Conservation (phyloP, 306 rosid genomes). For the Lathyrus sativus region DNA sequence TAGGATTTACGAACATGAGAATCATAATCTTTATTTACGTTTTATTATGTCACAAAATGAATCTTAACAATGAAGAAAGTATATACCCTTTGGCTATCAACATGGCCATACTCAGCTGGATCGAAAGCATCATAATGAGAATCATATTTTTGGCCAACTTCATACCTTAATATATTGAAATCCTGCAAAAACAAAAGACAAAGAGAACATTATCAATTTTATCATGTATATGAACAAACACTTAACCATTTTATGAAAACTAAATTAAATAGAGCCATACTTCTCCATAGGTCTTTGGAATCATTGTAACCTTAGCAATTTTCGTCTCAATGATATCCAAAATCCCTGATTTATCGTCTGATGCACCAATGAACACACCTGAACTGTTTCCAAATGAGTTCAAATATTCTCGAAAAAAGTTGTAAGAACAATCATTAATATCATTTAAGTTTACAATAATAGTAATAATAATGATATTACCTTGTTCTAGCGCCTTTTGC, state of each 20-base stretch:
- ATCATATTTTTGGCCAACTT: slow-evolving; percentile 65
- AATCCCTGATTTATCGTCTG: slow-evolving; percentile 56
- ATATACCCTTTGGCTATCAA: slow-evolving; percentile 63
- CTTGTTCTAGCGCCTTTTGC: slow-evolving; percentile 67
- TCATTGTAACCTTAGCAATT: slow-evolving; percentile 61
- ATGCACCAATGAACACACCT: slow-evolving; percentile 58
- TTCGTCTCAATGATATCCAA: slow-evolving; percentile 56
- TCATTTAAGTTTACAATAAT: too few species aligned
- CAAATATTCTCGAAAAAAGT: background rate
- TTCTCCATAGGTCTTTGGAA: slow-evolving; percentile 61
- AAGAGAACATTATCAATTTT: slow-evolving; percentile 29
- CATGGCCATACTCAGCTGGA: slow-evolving; percentile 53
- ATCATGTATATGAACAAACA: slow-evolving; percentile 29
- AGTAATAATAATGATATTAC: slow-evolving; percentile 31
- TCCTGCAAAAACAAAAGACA: slow-evolving; percentile 46
- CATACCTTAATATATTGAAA: slow-evolving; percentile 63
- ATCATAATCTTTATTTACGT: too few species aligned
- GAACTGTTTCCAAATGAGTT: slow-evolving; percentile 44
- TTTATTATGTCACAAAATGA: too few species aligned
- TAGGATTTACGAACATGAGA: too few species aligned
- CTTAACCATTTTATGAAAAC: slow-evolving; percentile 18
- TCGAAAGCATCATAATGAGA: slow-evolving; percentile 67
- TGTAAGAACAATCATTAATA: background rate
- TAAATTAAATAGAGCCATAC: slow-evolving; percentile 32
- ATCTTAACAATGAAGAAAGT: too few species aligned